Conservation (phyloP, 1,284 basidiomycete genomes). For the Chondrostereum purpureum region DNA sequence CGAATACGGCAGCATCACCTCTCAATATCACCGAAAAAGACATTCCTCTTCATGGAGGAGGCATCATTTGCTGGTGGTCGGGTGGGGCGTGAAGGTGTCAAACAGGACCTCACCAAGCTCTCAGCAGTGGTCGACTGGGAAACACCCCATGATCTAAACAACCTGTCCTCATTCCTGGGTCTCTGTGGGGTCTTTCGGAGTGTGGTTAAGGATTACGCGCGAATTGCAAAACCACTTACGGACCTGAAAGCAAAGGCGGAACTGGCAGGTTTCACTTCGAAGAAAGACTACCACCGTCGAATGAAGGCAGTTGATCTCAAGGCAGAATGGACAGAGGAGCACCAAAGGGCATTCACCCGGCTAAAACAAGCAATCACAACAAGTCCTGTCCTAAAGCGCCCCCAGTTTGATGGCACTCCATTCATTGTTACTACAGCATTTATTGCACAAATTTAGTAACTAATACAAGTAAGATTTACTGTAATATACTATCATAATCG, state of each 20-base stretch:
- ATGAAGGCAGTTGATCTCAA: conserved; percentile 17
- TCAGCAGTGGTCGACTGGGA: conserved; percentile 29
- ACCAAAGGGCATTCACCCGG: conserved; percentile 15
- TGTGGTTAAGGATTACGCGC: conserved; percentile 24
- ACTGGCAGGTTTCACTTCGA: conserved; percentile 16
- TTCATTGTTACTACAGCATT: no score
- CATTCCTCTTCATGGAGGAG: conserved; percentile 24
- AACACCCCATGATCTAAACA: conserved; percentile 20
- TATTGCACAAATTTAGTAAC: no score
- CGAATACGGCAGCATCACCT: conserved; percentile 18
- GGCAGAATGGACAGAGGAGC: conserved; percentile 21
- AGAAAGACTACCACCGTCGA: conserved; percentile 16
- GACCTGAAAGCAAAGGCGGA: conserved; percentile 24
- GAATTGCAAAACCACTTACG: conserved; percentile 21
- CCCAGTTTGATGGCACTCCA: conserved; percentile 9
- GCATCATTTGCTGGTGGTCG: conserved; percentile 25
- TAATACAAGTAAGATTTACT: no score
- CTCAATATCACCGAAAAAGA: no score
- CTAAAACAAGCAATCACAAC: conserved; percentile 3
- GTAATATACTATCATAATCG: no score
- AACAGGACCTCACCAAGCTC: conserved; percentile 26
- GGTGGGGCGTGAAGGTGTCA: conserved; percentile 24
- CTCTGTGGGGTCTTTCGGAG: conserved; percentile 24
- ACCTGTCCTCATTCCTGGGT: conserved; percentile 22
- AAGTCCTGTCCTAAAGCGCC: conserved; percentile 6